Percentiles rank a stretch among this genome's conserved stretches.
phyloP scores from a whole-genome alignment of 2,329 filamentous ascomycete species.

The Sporothrix pallida region DNA sequence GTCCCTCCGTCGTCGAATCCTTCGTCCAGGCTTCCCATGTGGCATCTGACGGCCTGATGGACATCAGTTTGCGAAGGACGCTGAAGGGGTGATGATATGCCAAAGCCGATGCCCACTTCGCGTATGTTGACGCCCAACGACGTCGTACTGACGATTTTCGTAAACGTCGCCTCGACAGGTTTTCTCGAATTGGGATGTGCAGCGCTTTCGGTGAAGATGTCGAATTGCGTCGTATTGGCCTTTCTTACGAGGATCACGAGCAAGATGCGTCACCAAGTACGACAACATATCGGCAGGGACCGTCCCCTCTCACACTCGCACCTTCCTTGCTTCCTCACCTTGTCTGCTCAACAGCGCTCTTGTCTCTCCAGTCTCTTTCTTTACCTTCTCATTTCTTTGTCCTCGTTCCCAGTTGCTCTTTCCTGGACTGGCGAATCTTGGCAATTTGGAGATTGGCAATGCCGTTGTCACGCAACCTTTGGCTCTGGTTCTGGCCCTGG shows the following conservation, averaged over 20 bases:
- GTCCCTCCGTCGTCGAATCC: not conserved
- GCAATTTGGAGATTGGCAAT: not conserved
- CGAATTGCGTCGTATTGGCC: not conserved
- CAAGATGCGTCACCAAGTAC: not conserved
- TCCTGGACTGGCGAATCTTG: not conserved
- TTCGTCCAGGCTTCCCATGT: constrained; percentile 7
- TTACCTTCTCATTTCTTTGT: not conserved
- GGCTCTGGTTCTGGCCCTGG: not conserved
- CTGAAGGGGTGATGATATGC: too few species aligned
- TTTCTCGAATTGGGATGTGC: constrained; percentile 11
- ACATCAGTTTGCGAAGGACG: not conserved
- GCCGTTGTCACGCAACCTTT: not conserved
- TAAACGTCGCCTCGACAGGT: too few species aligned
- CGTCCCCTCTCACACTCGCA: not conserved
- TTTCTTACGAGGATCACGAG: not conserved
- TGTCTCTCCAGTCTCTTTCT: not conserved
- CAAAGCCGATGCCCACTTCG: not conserved
- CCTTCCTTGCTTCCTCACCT: not conserved
- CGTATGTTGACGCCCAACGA: not conserved
- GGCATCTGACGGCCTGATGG: constrained; percentile 12
- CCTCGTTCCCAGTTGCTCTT: too few species aligned
- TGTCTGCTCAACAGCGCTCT: not conserved
- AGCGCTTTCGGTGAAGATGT: not conserved
- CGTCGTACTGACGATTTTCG: not conserved
- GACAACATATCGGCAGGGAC: constrained; percentile 3